These are phyloP conservation scores for Torulaspora franciscae DNA, from an alignment of 805 yeast species.

Conservation along the genomic window DNA sequence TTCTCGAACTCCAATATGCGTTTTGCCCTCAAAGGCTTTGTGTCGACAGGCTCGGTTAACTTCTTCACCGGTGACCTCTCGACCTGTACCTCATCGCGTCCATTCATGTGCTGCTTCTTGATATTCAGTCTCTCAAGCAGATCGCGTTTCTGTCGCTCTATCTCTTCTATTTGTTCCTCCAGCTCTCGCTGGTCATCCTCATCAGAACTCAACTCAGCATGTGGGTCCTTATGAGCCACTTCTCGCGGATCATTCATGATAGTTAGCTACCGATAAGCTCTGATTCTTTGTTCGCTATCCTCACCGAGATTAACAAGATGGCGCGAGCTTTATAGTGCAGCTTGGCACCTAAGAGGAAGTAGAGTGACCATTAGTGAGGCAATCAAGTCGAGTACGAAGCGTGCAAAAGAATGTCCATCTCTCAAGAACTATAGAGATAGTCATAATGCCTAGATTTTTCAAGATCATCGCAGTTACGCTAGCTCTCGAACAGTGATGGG, in stretches of 20 bases:
- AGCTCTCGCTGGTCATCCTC: constrained; percentile 23
- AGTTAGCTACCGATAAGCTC: neutral
- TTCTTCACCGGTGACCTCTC: constrained; percentile 34
- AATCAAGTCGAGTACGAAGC: too few species aligned
- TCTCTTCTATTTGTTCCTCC: constrained; percentile 21
- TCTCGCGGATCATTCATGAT: constrained; percentile 32
- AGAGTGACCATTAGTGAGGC: neutral
- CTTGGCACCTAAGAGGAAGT: neutral
- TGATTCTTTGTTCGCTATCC: neutral
- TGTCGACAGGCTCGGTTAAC: constrained; percentile 4
- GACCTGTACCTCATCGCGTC: constrained; percentile 23
- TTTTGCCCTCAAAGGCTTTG: neutral
- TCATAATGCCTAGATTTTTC: too few species aligned
- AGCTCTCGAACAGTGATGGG: neutral
- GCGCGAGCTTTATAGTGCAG: too few species aligned
- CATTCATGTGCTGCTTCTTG: constrained; percentile 14
- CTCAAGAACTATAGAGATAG: too few species aligned
- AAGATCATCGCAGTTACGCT: too few species aligned
- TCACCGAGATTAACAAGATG: neutral
- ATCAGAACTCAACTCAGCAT: constrained; percentile 21
- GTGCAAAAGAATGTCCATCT: too few species aligned
- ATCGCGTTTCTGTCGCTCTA: constrained; percentile 27
- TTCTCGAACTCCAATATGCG: constrained; percentile 8
- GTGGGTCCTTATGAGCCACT: constrained; percentile 17
- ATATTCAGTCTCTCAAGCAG: constrained; percentile 24